Conservation (phyloP, 495 filamentous ascomycete species). For the Aspergillus asperescens region DNA sequence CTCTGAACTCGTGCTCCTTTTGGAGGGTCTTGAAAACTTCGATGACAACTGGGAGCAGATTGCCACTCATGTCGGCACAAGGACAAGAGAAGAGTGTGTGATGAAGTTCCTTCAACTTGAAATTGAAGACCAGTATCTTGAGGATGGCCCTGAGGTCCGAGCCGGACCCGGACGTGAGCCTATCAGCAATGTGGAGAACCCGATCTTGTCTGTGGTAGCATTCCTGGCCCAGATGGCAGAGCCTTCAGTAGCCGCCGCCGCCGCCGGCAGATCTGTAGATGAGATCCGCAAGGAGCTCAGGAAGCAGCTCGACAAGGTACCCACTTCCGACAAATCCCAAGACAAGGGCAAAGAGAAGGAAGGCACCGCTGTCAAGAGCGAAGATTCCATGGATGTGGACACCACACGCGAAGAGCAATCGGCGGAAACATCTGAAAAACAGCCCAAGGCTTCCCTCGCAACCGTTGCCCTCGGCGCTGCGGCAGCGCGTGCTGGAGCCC, state of each 20-base stretch:
- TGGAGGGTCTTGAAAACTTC: conserved; percentile 85
- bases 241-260: conserved; percentile 79
- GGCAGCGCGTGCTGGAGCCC: conserved; percentile 76
- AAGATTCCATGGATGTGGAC: conserved; percentile 67
- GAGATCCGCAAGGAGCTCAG: conserved; percentile 73
- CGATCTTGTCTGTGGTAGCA: conserved; percentile 88
- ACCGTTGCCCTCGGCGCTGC: conserved; percentile 79
- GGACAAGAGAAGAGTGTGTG: conserved; percentile 94
- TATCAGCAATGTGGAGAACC: conserved; percentile 85
- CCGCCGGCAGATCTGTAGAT: conserved; percentile 77
- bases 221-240: conserved; percentile 88
- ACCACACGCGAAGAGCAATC: conserved; percentile 23
- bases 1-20: conserved; percentile 72
- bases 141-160: conserved; percentile 63
- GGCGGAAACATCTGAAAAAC: conserved; percentile 21
- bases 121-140: conserved; percentile 84
- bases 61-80: conserved; percentile 80
- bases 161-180: conserved; percentile 71
- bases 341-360: conserved; percentile 54
- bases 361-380: conserved; percentile 52
- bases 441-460: conserved; percentile 50
- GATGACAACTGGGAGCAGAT: conserved; percentile 95
- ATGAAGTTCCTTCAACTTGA: conserved; percentile 89
- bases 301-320: conserved; percentile 62
- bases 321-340: conserved; percentile 25